phyloP scores from a whole-genome alignment of 2,329 filamentous ascomycete genomes.

The Hypoxylon sp. region DNA sequence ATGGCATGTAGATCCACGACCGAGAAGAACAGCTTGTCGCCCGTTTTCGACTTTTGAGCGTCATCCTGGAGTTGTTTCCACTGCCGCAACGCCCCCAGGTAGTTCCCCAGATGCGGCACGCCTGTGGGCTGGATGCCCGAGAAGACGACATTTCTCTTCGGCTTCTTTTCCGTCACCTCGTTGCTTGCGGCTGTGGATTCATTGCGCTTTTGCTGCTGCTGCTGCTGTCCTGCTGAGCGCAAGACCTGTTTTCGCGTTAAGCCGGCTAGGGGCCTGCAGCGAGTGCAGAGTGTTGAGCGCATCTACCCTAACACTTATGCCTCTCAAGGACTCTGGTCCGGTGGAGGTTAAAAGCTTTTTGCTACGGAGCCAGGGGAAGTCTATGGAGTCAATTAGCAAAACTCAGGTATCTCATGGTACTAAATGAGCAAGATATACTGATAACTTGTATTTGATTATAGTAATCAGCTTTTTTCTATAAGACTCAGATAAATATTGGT shows the following conservation, averaged over 20 bases:
- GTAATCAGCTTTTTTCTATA: background rate
- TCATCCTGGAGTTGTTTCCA: slow-evolving; percentile 83
- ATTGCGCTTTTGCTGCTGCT: slow-evolving; percentile 18
- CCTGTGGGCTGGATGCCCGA: slow-evolving; percentile 98
- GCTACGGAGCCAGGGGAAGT: background rate
- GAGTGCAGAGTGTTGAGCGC: slow-evolving; percentile 31
- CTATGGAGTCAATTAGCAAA: background rate
- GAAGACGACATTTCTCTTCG: slow-evolving; percentile 69
- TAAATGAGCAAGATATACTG: slow-evolving; percentile 5
- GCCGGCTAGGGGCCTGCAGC: slow-evolving; percentile 34
- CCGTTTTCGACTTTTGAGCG: slow-evolving; percentile 56
- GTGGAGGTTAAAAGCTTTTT: background rate
- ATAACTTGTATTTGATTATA: background rate
- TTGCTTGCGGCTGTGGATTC: slow-evolving; percentile 20
- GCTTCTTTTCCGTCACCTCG: background rate
- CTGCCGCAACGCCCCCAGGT: slow-evolving; percentile 85
- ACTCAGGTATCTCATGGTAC: too few relatives aligned
- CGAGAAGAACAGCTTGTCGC: slow-evolving; percentile 78
- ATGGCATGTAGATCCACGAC: slow-evolving; percentile 95
- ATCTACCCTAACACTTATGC: slow-evolving; percentile 25
- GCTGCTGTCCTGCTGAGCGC: slow-evolving; percentile 1
- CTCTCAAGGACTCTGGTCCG: background rate
- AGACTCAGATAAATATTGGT: too few relatives aligned
- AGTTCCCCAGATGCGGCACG: slow-evolving; percentile 93
- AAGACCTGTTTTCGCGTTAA: slow-evolving; percentile 20